Conservation (phyloP, 768 basidiomycete species). For the Russula ochroleuca region DNA sequence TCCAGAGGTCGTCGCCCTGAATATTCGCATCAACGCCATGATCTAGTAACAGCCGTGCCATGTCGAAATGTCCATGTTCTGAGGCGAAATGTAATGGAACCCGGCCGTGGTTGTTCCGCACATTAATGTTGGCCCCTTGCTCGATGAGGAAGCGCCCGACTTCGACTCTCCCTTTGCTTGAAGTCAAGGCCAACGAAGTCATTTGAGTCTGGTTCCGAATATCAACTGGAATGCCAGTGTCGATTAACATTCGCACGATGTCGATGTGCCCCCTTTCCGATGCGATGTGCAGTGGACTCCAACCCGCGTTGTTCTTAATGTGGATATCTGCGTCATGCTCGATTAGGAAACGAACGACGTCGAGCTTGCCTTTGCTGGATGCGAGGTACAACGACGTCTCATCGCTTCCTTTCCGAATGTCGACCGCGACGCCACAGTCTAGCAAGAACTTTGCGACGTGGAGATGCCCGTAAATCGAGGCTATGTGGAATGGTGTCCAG, state of each 20-base stretch:
- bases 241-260: neutral
- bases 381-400: neutral
- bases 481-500: neutral
- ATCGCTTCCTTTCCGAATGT: neutral
- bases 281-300: neutral
- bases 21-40: neutral
- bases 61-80: neutral
- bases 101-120: neutral
- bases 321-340: neutral
- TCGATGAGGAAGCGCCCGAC: neutral
- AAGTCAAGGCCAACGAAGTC: neutral
- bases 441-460: neutral
- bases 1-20: neutral
- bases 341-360: neutral
- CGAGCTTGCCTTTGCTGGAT: neutral
- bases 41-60: neutral
- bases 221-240: neutral
- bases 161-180: neutral
- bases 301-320: neutral
- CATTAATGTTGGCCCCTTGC: neutral
- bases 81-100: neutral
- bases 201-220: neutral
- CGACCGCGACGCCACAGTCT: neutral
- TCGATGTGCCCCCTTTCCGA: neutral
- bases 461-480: neutral